Base-by-base conservation (phyloP, 1,284 basidiomycete genomes). In the Ganoderma resinaceum region DNA sequence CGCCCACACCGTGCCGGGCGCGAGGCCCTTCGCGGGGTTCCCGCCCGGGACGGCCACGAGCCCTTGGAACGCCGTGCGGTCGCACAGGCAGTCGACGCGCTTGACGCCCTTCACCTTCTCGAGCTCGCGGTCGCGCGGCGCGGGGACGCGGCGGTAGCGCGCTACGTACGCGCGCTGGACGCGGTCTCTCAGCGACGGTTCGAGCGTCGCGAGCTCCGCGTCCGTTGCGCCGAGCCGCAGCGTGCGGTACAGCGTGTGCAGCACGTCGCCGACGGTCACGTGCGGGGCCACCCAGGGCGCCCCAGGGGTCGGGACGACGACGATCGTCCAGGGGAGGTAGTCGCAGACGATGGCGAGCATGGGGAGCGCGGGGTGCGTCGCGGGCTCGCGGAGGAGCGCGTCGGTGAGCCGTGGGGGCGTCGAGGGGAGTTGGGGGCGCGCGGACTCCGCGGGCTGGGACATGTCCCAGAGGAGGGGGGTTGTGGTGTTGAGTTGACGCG, bases 1-100 rank as follows among this genome's bases (percentile, higher is more conserved):
- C 33, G 65, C 61, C 75, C 75, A 76, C 38, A 76, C 73, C 43
- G 68, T 61, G 52, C 75, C 75, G 6, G 72, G 71, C 42, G 66
- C 70, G 46, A 72, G 70, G n/a, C 72, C 71, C 69, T 72, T 72
- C 26, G 72, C 65, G 40, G 69, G 65, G 40, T 69, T 61, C 8
- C 73, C 73, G 43, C 68, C 69, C 33, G 69, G 69, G 33, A 74
- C 75, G 37, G 69, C 43, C 23, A 73, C 69, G 58, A 76, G 70
- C 7, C 75, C 75, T 37, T 61, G 53, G 69, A 76, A 76, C 38
- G 68, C 49, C 18, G 64, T 66, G 66, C 64, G 46, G 20, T 72
- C 66, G 70, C 71, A 63, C 26, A 76, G 68, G 61, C 73, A 76
- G 72, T 76, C 75, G 66, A 76, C 72, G 61, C 75, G 74, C 70